phyloP scores from a whole-genome alignment of 2,329 filamentous ascomycete species.

The Huntiella moniliformis region DNA sequence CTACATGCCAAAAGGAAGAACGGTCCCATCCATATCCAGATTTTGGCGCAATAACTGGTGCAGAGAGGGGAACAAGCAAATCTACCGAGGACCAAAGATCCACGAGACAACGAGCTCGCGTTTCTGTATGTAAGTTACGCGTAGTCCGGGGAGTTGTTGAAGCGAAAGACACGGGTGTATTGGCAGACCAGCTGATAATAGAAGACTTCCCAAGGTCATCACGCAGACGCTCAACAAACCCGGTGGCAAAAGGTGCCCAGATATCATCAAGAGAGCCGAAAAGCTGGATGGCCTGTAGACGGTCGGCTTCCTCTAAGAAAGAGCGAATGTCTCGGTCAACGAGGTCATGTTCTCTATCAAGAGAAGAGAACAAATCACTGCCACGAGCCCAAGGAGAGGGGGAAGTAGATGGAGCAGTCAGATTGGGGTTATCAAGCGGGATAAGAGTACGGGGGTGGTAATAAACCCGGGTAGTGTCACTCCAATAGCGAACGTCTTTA shows the following conservation, averaged over 20 bases:
- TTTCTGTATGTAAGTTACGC: conserved; percentile 42
- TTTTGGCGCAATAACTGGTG: conserved; percentile 23
- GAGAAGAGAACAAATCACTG: conserved; percentile 51
- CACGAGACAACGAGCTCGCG: conserved; percentile 53
- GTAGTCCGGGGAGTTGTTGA: background rate
- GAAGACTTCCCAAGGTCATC: conserved; percentile 83
- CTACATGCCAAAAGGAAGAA: conserved; percentile 58
- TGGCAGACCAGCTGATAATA: conserved; percentile 80
- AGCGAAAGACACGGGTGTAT: conserved; percentile 21
- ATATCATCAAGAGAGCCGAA: conserved; percentile 56
- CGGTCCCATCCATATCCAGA: conserved; percentile 28
- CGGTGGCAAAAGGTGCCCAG: conserved; percentile 60
- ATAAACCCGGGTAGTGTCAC: conserved; percentile 82
- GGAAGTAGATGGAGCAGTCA: conserved; percentile 29
- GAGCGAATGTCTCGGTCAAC: conserved; percentile 77
- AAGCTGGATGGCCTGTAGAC: conserved; percentile 72
- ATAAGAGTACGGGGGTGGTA: conserved; percentile 78
- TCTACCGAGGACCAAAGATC: conserved; percentile 53
- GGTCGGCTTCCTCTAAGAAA: conserved; percentile 85
- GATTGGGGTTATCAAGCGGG: conserved; percentile 70
- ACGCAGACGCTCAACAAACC: conserved; percentile 56
- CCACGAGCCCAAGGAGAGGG: conserved; percentile 67
- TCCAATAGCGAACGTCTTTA: conserved; percentile 79
- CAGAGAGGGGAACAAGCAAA: conserved; percentile 55
- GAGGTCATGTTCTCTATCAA: conserved; percentile 68